Evolutionary conservation across 192 early-diverging fungal species (phyloP).

Genomic region (Coemansia asiatica): DNA sequence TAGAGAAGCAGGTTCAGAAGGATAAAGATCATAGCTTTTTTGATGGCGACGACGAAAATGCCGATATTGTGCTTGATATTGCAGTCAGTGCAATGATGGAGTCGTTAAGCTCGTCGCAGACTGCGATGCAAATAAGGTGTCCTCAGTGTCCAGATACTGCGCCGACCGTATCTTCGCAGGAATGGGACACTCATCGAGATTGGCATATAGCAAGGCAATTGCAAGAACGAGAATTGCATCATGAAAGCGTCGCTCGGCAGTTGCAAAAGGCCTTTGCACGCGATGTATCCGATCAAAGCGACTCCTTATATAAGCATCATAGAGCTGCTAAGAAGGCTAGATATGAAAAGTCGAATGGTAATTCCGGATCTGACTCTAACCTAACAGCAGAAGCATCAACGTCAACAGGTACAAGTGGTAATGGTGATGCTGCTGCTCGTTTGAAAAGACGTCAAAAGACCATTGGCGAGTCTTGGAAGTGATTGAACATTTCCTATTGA

Average conservation of each 20-base stretch:
- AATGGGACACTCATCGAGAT: conserved; percentile 51
- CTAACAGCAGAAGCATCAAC: no score
- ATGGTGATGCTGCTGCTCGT: neutral
- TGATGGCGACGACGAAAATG: neutral
- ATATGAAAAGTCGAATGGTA: neutral
- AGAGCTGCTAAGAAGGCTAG: neutral
- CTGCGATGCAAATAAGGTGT: conserved; percentile 48
- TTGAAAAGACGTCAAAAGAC: conserved; percentile 38
- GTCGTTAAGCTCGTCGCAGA: conserved; percentile 43
- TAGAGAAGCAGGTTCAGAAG: conserved; percentile 6
- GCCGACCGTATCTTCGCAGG: conserved; percentile 25
- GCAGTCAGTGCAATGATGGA: conserved; percentile 52
- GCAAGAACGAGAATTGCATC: conserved; percentile 45
- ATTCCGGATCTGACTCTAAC: neutral
- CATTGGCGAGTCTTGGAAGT: conserved; percentile 46
- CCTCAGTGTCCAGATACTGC: conserved; percentile 32
- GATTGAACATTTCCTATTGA: conserved; percentile 4
- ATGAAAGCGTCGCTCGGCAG: conserved; percentile 33
- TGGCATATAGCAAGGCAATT: conserved; percentile 52
- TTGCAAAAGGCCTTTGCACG: conserved; percentile 26
- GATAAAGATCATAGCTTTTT: neutral
- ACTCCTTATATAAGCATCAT: neutral
- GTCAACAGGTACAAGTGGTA: neutral
- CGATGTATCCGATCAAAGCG: neutral
- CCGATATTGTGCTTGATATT: conserved; percentile 34